Evolutionary conservation across 2,329 filamentous ascomycete species (phyloP).

Genomic region (Laburnicola sp.): DNA sequence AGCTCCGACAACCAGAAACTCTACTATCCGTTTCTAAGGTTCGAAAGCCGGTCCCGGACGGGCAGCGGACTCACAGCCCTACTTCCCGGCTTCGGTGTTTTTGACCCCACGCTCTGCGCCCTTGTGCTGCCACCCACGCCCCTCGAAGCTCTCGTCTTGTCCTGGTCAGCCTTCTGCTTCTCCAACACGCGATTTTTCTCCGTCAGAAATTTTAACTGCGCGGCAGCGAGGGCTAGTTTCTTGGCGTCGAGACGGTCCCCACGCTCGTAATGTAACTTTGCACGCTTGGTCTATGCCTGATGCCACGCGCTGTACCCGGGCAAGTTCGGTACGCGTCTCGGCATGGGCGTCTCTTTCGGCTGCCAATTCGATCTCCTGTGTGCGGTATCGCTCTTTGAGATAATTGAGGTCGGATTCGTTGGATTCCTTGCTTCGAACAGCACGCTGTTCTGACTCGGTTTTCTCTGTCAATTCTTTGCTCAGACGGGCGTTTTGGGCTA

Average conservation of each 20-base stretch:
- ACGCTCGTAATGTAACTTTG: constrained; percentile 21
- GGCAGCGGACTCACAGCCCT: constrained; percentile 35
- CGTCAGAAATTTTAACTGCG: constrained; percentile 21
- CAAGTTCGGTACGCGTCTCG: no score
- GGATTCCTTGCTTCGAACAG: constrained; percentile 37
- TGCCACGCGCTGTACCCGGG: constrained; percentile 21
- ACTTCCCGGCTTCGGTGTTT: constrained; percentile 27
- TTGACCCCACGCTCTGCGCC: constrained; percentile 33
- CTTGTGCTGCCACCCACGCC: constrained; percentile 33
- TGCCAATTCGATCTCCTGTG: constrained; percentile 19
- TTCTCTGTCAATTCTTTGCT: constrained; percentile 25
- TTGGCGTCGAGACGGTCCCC: constrained; percentile 14
- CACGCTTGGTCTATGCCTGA: constrained; percentile 22
- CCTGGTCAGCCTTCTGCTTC: constrained; percentile 8
- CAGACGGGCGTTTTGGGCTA: constrained; percentile 28
- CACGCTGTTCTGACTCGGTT: constrained; percentile 23
- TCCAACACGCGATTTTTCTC: constrained; percentile 31
- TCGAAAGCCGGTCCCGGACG: constrained; percentile 22
- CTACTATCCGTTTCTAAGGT: constrained; percentile 29
- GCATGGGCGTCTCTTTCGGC: no score
- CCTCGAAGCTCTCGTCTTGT: constrained; percentile 21
- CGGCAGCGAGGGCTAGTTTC: constrained; percentile 11
- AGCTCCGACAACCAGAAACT: no score
- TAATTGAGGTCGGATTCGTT: constrained; percentile 58
- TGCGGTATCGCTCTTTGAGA: constrained; percentile 59